Evolutionary conservation across 768 basidiomycete species (phyloP).

Genomic region (Infundibulicybe gibba): DNA sequence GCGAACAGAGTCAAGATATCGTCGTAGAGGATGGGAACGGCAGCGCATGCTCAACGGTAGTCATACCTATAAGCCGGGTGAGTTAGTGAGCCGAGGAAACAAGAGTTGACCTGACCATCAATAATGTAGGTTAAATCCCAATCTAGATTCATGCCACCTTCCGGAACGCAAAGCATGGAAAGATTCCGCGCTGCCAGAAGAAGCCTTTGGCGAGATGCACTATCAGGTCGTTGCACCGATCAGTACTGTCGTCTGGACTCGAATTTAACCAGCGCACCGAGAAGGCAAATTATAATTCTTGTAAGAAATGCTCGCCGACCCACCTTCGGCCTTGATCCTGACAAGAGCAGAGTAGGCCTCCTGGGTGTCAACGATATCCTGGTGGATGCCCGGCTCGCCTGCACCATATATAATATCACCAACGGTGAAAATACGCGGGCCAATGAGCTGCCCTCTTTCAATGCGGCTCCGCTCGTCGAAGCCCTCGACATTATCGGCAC

Average conservation of each 20-base stretch:
- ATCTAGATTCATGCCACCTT: slow-evolving; percentile 78
- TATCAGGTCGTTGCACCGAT: slow-evolving; percentile 12
- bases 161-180: slow-evolving; percentile 70
- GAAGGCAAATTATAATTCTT: slow-evolving; percentile 76
- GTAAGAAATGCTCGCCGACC: slow-evolving; percentile 67
- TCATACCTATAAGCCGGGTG: slow-evolving; percentile 54
- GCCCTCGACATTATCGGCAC: slow-evolving; percentile 55
- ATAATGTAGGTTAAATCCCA: slow-evolving; percentile 79
- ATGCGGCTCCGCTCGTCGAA: slow-evolving; percentile 65
- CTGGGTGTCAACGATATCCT: slow-evolving; percentile 56
- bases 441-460: slow-evolving; percentile 65
- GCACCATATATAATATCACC: slow-evolving; percentile 65
- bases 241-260: neutral
- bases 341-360: slow-evolving; percentile 65
- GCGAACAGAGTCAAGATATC: slow-evolving; percentile 63
- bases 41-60: slow-evolving; percentile 69
- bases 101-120: slow-evolving; percentile 47
- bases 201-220: slow-evolving; percentile 66
- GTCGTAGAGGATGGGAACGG: slow-evolving; percentile 66
- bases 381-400: slow-evolving; percentile 40
- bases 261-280: slow-evolving; percentile 35
- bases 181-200: slow-evolving; percentile 57
- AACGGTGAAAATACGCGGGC: slow-evolving; percentile 71
- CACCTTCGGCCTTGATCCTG: slow-evolving; percentile 71
- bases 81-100: neutral